phyloP scores from a whole-genome alignment of 2,329 filamentous ascomycete genomes.

The Hymenoscyphus scutula region DNA sequence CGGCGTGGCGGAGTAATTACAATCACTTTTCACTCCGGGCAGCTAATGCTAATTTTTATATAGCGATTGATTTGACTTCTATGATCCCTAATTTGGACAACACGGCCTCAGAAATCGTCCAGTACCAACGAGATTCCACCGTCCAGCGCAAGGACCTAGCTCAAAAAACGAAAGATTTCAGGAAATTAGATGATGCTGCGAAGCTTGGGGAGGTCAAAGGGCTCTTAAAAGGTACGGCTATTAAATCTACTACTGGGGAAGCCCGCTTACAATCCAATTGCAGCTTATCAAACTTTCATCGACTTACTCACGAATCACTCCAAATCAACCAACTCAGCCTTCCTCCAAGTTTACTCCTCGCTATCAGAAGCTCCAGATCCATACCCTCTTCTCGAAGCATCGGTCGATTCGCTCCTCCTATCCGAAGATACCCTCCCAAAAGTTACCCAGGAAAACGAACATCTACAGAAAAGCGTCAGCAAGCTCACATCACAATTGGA shows the following conservation, averaged over 20 bases:
- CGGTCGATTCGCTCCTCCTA: slow-evolving; percentile 87
- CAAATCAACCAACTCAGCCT: slow-evolving; percentile 89
- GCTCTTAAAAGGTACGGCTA: slow-evolving; percentile 70
- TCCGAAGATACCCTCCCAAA: slow-evolving; percentile 91
- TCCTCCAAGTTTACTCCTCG: slow-evolving; percentile 88
- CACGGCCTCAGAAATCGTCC: slow-evolving; percentile 91
- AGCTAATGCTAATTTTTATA: slow-evolving; percentile 16
- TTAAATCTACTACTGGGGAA: neutral
- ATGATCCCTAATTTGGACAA: slow-evolving; percentile 84
- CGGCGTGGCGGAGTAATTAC: slow-evolving; percentile 84
- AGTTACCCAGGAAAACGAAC: slow-evolving; percentile 82
- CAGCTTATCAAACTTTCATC: slow-evolving; percentile 96
- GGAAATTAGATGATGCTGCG: slow-evolving; percentile 83
- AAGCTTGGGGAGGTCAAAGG: slow-evolving; percentile 89
- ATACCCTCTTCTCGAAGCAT: slow-evolving; percentile 93
- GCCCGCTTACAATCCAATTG: slow-evolving; percentile 15
- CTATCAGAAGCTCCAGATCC: slow-evolving; percentile 95
- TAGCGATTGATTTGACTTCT: slow-evolving; percentile 82
- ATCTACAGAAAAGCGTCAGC: slow-evolving; percentile 75
- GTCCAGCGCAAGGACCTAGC: slow-evolving; percentile 94
- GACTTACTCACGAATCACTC: slow-evolving; percentile 94
- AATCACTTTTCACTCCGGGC: slow-evolving; percentile 1
- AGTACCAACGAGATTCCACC: slow-evolving; percentile 91
- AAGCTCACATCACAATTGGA: slow-evolving; percentile 79
- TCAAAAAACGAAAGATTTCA: slow-evolving; percentile 98